Conservation (phyloP, 495 filamentous ascomycete genomes). For the Entonaema liquescens region DNA sequence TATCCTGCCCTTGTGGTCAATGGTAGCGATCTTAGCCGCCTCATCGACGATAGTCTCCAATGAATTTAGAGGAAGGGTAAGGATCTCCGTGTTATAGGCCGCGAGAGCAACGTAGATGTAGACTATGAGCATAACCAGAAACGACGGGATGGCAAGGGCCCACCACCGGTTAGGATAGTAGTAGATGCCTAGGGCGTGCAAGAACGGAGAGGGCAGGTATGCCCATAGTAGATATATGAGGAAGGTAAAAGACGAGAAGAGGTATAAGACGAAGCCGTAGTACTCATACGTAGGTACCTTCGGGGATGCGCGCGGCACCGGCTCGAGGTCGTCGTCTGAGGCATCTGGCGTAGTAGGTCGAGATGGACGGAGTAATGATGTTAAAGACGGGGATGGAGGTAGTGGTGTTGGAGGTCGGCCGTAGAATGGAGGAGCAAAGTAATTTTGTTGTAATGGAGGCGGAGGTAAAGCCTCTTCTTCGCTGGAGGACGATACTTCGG, state of each 20-base stretch:
- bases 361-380: slow-evolving; percentile 92
- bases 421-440: slow-evolving; percentile 89
- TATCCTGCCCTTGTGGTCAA: slow-evolving; percentile 75
- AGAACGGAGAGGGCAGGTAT: slow-evolving; percentile 88
- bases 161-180: slow-evolving; percentile 99
- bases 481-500: slow-evolving; percentile 43
- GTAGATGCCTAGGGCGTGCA: slow-evolving; percentile 91
- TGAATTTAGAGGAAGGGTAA: slow-evolving; percentile 81
- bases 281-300: slow-evolving; percentile 98
- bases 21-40: slow-evolving; percentile 81
- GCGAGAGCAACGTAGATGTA: slow-evolving; percentile 96
- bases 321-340: slow-evolving; percentile 84
- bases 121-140: slow-evolving; percentile 85
- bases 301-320: slow-evolving; percentile 85
- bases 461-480: slow-evolving; percentile 44
- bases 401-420: slow-evolving; percentile 87
- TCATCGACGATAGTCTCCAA: slow-evolving; percentile 94
- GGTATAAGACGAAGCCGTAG: slow-evolving; percentile 96
- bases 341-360: slow-evolving; percentile 90
- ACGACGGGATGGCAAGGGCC: slow-evolving; percentile 89
- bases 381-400: slow-evolving; percentile 91
- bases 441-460: slow-evolving; percentile 58
- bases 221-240: slow-evolving; percentile 93
- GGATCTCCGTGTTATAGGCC: slow-evolving; percentile 85
- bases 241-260: slow-evolving; percentile 81